Percentiles rank a stretch among this genome's conserved stretches.
Evolutionary conservation across 345 rosid genomes (phyloP).

Genomic region (Chamaenerion angustifolium): DNA sequence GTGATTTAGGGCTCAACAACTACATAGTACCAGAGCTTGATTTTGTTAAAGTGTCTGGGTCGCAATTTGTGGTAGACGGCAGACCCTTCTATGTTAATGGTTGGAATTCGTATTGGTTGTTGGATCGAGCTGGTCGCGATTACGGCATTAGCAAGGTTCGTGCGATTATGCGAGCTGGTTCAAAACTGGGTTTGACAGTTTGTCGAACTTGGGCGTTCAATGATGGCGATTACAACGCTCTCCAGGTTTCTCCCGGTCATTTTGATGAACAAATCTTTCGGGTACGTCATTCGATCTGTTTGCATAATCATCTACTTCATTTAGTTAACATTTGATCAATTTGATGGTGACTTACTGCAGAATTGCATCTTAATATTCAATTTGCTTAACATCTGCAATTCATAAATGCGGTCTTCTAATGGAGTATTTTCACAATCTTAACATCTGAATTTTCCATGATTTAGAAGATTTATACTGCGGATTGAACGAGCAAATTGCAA

Average conservation of each 20-base stretch:
- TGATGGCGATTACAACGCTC: constrained; percentile 21
- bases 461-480: too few species aligned
- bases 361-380: too few species aligned
- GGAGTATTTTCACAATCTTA: too few species aligned
- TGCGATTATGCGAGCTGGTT: constrained; percentile 17
- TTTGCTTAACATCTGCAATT: too few species aligned
- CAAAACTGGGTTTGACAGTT: constrained; percentile 31
- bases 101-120: constrained; percentile 30
- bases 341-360: too few species aligned
- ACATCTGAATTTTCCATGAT: too few species aligned
- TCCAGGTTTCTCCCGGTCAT: constrained; percentile 37
- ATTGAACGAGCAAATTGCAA: too few species aligned
- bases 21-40: constrained; percentile 19
- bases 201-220: constrained; percentile 48
- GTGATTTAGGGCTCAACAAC: constrained; percentile 34
- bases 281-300: constrained; percentile 9
- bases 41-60: constrained; percentile 63
- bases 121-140: constrained; percentile 21
- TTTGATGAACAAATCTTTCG: constrained; percentile 27
- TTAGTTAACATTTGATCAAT: too few species aligned
- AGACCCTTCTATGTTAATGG: constrained; percentile 28
- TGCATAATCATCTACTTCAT: background rate
- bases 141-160: constrained; percentile 17
- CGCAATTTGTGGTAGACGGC: constrained; percentile 55
- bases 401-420: too few species aligned